phyloP scores from a whole-genome alignment of 2,329 filamentous ascomycete species.

The Monilinia fructigena region DNA sequence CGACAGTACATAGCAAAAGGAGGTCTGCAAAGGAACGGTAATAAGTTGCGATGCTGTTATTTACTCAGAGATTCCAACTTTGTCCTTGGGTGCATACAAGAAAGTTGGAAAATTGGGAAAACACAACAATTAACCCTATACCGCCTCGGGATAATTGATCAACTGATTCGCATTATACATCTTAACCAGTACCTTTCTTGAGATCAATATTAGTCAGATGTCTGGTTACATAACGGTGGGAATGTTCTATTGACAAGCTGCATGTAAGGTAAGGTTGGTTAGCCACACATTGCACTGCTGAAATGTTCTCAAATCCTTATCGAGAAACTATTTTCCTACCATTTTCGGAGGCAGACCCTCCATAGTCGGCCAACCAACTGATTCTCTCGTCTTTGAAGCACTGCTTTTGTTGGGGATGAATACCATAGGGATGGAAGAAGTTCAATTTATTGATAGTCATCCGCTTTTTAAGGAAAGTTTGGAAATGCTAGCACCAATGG shows the following conservation, averaged over 20 bases:
- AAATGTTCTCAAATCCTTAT: background rate
- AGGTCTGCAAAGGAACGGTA: background rate
- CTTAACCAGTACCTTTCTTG: background rate
- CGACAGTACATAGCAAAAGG: background rate
- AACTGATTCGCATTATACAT: background rate
- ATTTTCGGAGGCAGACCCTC: background rate
- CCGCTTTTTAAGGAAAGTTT: background rate
- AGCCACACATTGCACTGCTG: background rate
- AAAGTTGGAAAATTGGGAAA: background rate
- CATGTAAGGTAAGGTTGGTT: background rate
- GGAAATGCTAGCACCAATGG: constrained; percentile 7
- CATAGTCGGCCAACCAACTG: background rate
- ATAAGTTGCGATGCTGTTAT: background rate
- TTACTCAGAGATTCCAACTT: background rate
- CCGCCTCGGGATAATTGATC: background rate
- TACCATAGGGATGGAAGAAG: background rate
- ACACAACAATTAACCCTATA: background rate
- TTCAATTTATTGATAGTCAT: background rate
- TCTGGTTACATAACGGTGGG: background rate
- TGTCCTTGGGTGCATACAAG: background rate
- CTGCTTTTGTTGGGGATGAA: background rate
- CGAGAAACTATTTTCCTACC: background rate
- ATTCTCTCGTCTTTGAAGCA: background rate
- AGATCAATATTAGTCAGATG: constrained; percentile 1
- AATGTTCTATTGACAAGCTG: background rate